A percentile compares a stretch with the other conserved stretches of the same genome.
phyloP scores from a whole-genome alignment of 148 eudicot species.

The Camellia lanceoleosa region DNA sequence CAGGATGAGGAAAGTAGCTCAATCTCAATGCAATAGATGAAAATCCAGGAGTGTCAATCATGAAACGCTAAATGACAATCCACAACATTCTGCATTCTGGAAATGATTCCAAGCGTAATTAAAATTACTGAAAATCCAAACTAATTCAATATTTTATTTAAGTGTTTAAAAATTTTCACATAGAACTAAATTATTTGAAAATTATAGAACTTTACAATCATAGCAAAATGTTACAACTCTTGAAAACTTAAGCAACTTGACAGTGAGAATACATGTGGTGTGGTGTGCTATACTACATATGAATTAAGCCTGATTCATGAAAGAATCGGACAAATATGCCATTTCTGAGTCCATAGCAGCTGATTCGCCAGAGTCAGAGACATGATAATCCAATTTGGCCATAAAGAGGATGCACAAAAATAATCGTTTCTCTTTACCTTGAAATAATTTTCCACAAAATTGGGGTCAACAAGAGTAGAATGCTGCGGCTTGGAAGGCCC shows the following conservation, averaged over 20 bases:
- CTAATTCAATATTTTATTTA: neutral
- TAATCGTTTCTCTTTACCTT: conserved; percentile 45
- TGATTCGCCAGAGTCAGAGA: neutral
- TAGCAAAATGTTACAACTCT: neutral
- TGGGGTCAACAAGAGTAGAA: conserved; percentile 75
- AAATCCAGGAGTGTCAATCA: neutral
- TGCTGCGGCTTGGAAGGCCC: conserved; percentile 42
- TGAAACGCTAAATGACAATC: neutral
- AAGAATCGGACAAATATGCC: neutral
- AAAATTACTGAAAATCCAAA: conserved; percentile 3
- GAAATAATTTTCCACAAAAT: conserved; percentile 94
- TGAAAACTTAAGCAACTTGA: neutral
- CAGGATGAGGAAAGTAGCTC: neutral
- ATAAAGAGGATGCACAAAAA: conserved; percentile 5
- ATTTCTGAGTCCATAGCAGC: neutral
- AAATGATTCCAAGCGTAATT: neutral
- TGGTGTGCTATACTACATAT: neutral
- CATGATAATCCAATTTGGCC: neutral
- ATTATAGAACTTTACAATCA: neutral
- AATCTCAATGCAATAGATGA: neutral
- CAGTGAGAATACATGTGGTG: neutral
- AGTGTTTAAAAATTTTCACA: neutral
- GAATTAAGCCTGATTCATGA: neutral
- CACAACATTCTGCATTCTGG: neutral
- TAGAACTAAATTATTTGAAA: neutral